Evolutionary conservation across 2,329 filamentous ascomycete species (phyloP).

Genomic region (Colletotrichum tropicale): DNA sequence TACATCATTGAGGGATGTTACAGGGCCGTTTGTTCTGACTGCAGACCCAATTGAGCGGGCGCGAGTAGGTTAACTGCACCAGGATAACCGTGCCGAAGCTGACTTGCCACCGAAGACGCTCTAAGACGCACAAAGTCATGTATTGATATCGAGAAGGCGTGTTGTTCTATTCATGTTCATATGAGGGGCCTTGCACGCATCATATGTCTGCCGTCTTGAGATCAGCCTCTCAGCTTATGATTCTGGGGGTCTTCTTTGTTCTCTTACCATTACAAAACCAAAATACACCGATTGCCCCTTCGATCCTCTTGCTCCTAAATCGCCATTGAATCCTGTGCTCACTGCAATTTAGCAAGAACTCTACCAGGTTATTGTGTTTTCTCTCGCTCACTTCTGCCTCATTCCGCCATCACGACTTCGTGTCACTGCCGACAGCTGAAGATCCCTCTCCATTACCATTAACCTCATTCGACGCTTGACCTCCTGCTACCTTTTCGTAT

Average conservation of each 20-base stretch:
- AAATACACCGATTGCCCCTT: neutral
- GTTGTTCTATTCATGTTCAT: neutral
- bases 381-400: neutral
- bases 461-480: neutral
- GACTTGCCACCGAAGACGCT: neutral
- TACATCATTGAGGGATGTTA: neutral
- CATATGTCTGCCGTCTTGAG: no score
- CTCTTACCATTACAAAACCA: no score
- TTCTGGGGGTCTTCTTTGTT: no score
- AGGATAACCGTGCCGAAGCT: neutral
- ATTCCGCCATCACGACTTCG: neutral
- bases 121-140: accelerated
- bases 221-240: no score
- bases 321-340: neutral
- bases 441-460: neutral
- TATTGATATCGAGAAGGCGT: accelerated
- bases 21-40: neutral
- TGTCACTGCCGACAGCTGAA: neutral
- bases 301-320: neutral
- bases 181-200: neutral
- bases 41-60: neutral
- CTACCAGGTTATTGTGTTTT: no score
- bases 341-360: no score
- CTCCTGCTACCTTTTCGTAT: neutral
- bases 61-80: neutral